Evolutionary conservation across 352 stramenopile genomes (phyloP).

Genomic region (Phytophthora aleatoria): DNA sequence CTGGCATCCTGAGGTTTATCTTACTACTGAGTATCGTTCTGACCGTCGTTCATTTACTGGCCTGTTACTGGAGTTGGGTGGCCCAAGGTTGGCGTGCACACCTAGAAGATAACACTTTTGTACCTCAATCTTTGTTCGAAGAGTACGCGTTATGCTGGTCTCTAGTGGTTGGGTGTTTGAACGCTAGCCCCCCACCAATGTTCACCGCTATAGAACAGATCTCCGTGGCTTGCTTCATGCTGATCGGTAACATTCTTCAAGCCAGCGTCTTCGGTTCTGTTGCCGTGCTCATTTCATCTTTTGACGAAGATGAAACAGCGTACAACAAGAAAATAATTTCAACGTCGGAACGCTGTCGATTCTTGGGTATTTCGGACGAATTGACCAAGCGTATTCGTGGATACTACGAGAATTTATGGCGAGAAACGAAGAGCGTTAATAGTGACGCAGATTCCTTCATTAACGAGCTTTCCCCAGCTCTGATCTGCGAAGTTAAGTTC

Average conservation of each 20-base stretch:
- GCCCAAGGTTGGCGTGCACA: constrained; percentile 50
- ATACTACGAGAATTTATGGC: constrained; percentile 76
- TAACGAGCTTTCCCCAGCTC: constrained; percentile 68
- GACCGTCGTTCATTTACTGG: constrained; percentile 54
- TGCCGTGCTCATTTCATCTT: constrained; percentile 65
- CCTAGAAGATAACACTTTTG: constrained; percentile 38
- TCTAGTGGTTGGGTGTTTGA: constrained; percentile 62
- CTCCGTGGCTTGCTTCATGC: constrained; percentile 72
- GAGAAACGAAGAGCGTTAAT: constrained; percentile 68
- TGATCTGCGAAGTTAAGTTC: constrained; percentile 83
- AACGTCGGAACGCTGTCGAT: constrained; percentile 65
- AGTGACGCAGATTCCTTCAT: constrained; percentile 75
- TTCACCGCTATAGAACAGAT: constrained; percentile 54
- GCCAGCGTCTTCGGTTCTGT: constrained; percentile 74
- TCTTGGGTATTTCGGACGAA: constrained; percentile 62
- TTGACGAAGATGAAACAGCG: constrained; percentile 65
- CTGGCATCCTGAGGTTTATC: constrained; percentile 60
- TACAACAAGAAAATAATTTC: constrained; percentile 79
- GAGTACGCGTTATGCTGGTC: constrained; percentile 62
- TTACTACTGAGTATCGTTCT: constrained; percentile 58
- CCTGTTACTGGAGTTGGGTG: constrained; percentile 72
- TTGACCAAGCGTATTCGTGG: constrained; percentile 58
- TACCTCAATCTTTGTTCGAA: constrained; percentile 26
- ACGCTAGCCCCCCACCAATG: constrained; percentile 64
- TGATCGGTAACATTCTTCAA: constrained; percentile 70